A percentile compares a stretch with the other conserved stretches of the same genome.
Evolutionary conservation across 163 green algal species (phyloP).

Genomic region (Volvox carteri): DNA sequence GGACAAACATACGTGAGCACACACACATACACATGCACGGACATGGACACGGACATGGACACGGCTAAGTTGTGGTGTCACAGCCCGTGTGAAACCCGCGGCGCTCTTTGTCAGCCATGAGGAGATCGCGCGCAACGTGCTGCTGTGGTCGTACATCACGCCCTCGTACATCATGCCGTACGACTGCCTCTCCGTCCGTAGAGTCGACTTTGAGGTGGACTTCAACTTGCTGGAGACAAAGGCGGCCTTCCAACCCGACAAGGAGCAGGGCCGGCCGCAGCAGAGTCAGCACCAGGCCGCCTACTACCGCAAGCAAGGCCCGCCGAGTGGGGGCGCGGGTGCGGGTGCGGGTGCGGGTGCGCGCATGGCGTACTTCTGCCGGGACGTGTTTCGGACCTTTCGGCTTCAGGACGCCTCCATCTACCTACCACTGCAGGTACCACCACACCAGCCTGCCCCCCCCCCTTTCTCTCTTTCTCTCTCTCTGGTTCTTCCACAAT

Average conservation of each 20-base stretch:
- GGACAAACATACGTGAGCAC: too few species aligned
- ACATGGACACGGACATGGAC: too few species aligned
- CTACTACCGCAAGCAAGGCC: neutral
- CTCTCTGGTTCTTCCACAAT: neutral
- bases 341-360: neutral
- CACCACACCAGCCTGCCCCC: neutral
- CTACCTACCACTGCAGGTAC: slow-evolving; percentile 23
- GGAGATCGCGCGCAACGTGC: too few species aligned
- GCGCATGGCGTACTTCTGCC: neutral
- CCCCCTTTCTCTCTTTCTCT: neutral
- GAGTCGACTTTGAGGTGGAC: slow-evolving; percentile 1
- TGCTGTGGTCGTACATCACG: too few species aligned
- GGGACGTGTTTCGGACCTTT: neutral
- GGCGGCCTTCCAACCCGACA: neutral
- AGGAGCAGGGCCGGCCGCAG: neutral
- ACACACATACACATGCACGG: too few species aligned
- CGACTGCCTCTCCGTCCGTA: neutral
- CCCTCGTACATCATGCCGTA: too few species aligned
- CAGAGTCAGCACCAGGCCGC: neutral
- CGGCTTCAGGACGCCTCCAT: neutral
- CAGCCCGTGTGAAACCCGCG: too few species aligned
- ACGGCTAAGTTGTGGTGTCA: too few species aligned
- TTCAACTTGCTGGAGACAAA: too few species aligned
- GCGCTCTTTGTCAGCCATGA: too few species aligned
- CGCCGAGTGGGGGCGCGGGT: neutral